Percentiles rank a stretch among this genome's conserved stretches.
These are phyloP conservation scores for Skeletonema grethae DNA, from an alignment of 108 stramenopile genomes.

Conservation along the genomic window DNA sequence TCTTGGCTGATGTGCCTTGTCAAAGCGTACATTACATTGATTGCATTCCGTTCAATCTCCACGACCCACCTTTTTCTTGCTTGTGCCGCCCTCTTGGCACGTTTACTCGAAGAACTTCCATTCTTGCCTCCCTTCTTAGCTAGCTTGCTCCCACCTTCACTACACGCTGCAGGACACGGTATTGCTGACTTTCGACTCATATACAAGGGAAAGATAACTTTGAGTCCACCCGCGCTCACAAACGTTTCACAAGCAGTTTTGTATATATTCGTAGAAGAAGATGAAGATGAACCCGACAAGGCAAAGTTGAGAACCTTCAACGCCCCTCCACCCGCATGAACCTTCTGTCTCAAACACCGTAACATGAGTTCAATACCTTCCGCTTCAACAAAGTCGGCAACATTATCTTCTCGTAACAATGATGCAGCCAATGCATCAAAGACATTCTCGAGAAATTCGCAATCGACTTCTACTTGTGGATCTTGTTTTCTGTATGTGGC, in stretches of 20 bases:
- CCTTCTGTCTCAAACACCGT: slow-evolving; percentile 71
- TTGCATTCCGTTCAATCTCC: slow-evolving; percentile 52
- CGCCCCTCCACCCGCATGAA: slow-evolving; percentile 68
- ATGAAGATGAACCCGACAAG: slow-evolving; percentile 34
- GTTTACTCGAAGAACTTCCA: slow-evolving; percentile 29
- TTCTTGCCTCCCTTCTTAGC: slow-evolving; percentile 22
- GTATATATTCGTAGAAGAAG: slow-evolving; percentile 31
- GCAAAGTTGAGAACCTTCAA: slow-evolving; percentile 71
- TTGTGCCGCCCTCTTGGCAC: slow-evolving; percentile 56
- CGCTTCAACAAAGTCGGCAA: slow-evolving; percentile 61
- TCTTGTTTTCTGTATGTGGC: slow-evolving; percentile 67
- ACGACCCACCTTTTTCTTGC: slow-evolving; percentile 62
- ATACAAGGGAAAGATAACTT: slow-evolving; percentile 70
- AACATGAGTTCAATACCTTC: slow-evolving; percentile 79
- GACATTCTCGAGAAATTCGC: slow-evolving; percentile 75
- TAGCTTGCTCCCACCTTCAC: slow-evolving; percentile 47
- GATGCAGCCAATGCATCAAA: slow-evolving; percentile 57
- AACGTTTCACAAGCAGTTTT: slow-evolving; percentile 65
- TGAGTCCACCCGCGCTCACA: slow-evolving; percentile 67
- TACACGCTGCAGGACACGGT: slow-evolving; percentile 59
- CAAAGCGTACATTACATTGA: slow-evolving; percentile 68
- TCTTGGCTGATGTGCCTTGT: slow-evolving; percentile 62
- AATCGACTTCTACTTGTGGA: slow-evolving; percentile 64
- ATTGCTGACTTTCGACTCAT: slow-evolving; percentile 58
- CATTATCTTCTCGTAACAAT: slow-evolving; percentile 58